Evolutionary conservation across 768 basidiomycete genomes (phyloP).

Genomic region (Hemileccinum impolitum): DNA sequence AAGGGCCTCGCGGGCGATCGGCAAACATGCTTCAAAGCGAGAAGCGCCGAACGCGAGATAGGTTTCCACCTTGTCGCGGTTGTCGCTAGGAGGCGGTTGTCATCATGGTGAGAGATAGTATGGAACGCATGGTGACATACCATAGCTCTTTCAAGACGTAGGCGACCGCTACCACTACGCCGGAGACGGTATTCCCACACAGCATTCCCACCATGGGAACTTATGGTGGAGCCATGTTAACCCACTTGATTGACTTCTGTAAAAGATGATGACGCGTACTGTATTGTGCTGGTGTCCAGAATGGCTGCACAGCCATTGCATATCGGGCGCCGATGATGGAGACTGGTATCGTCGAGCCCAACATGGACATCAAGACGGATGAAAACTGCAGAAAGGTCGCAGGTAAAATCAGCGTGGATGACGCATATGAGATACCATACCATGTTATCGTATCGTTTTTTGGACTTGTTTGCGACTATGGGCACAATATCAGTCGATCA

Average conservation of each 20-base stretch:
- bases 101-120: not conserved
- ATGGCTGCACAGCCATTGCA: constrained; percentile 73
- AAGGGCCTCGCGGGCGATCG: constrained; percentile 76
- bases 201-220: constrained; percentile 88
- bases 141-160: constrained; percentile 74
- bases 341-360: constrained; percentile 75
- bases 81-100: constrained; percentile 58
- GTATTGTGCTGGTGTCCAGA: constrained; percentile 83
- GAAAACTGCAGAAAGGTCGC: constrained; percentile 45
- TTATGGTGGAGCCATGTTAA: constrained; percentile 25
- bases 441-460: constrained; percentile 71
- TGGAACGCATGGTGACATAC: constrained; percentile 37
- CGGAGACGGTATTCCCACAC: constrained; percentile 74
- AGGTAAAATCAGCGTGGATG: not conserved
- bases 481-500: not conserved
- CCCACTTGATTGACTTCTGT: too few species aligned
- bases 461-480: constrained; percentile 74
- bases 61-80: constrained; percentile 80
- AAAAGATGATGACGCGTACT: constrained; percentile 40
- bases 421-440: constrained; percentile 33
- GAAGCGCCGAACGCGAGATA: constrained; percentile 86
- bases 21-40: constrained; percentile 77
- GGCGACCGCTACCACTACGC: constrained; percentile 66
- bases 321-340: constrained; percentile 72
- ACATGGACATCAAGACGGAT: constrained; percentile 61